These are phyloP conservation scores for Falciphora oryzae DNA, from an alignment of 2,329 filamentous ascomycete species.

Conservation along the genomic window DNA sequence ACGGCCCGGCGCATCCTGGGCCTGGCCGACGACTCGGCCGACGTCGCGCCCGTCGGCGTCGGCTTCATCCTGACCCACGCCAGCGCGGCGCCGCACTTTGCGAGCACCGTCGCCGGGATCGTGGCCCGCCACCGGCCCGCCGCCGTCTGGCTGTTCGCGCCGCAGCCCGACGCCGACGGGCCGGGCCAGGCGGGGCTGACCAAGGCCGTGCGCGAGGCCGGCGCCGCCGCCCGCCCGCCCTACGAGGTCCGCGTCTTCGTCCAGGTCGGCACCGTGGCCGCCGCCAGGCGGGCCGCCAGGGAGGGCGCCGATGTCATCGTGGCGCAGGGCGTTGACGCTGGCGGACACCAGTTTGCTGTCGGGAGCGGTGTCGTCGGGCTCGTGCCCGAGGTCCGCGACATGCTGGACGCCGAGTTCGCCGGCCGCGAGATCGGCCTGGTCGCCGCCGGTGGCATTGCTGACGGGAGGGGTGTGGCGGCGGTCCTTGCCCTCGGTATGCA, in stretches of 20 bases:
- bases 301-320: constrained; percentile 53
- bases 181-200: constrained; percentile 33
- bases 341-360: constrained; percentile 53
- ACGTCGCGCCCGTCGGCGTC: constrained; percentile 46
- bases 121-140: constrained; percentile 47
- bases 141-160: constrained; percentile 64
- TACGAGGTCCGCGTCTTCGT: constrained; percentile 30
- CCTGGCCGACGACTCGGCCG: constrained; percentile 16
- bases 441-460: constrained; percentile 55
- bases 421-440: constrained; percentile 35
- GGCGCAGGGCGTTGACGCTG: constrained; percentile 58
- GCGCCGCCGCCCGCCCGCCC: constrained; percentile 32
- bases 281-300: constrained; percentile 43
- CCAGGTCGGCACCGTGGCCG: constrained; percentile 54
- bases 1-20: constrained; percentile 20
- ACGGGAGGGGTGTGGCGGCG: constrained; percentile 49
- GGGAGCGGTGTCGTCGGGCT: constrained; percentile 50
- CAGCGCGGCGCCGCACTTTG: constrained; percentile 30
- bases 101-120: constrained; percentile 37
- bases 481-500: constrained; percentile 47
- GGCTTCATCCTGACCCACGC: constrained; percentile 56
- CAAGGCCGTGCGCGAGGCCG: constrained; percentile 25
- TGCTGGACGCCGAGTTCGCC: constrained; percentile 33
- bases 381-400: constrained; percentile 49
- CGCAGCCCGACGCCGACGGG: constrained; percentile 33